Evolutionary conservation across 2,329 filamentous ascomycete species (phyloP), one percentile per base, ranked within the genome.

Genomic region (Lachnellula hyalina): DNA sequence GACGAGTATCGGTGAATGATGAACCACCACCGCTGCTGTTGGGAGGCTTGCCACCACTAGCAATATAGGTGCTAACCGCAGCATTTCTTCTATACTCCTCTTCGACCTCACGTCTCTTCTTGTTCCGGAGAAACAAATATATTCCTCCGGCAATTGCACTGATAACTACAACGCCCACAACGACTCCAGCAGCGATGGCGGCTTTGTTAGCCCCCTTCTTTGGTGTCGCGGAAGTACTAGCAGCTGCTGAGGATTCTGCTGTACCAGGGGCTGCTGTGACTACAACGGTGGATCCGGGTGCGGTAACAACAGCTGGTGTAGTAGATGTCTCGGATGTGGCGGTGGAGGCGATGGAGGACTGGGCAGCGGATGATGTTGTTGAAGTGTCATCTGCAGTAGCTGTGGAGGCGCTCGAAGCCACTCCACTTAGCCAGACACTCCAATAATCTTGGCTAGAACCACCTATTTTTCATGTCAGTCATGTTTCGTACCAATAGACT

Each of bases 131-230:
- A 66, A 82, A 88, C 70, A 96, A 85, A 72, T 90, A 86, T 5
- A 79, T 73, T 51, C 82, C 91, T 45, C 84, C 90, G 12, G 82
- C 75, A 17, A 89, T 77, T 14, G 78, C 87, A 51, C 77, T 81
- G 4, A 91, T 67, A 1, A 75, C 88, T 2, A 96, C 75, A 2
- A 96, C 83, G 55, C 89, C 91, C 8, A 94, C 88, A 2, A 96
- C 92, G 1, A 90, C 89, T 57, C 93, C 93, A 9, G 86, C 93
- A 17, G 88, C 91, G 62, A 97, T 92, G 48, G 87, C 90, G 40
- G 84, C 88, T n/a, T 84, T 88, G 42, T 56, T 69, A 49, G 56
- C 35, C 58, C 58, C 2, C 53, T 47, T 32, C 25, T 47, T 11
- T 2, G 41, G n/a, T 5, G 54, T 32, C 9, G 55, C 7, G 11